Evolutionary conservation across 2,329 filamentous ascomycete genomes (phyloP).

Genomic region (Apiospora saccharicola): DNA sequence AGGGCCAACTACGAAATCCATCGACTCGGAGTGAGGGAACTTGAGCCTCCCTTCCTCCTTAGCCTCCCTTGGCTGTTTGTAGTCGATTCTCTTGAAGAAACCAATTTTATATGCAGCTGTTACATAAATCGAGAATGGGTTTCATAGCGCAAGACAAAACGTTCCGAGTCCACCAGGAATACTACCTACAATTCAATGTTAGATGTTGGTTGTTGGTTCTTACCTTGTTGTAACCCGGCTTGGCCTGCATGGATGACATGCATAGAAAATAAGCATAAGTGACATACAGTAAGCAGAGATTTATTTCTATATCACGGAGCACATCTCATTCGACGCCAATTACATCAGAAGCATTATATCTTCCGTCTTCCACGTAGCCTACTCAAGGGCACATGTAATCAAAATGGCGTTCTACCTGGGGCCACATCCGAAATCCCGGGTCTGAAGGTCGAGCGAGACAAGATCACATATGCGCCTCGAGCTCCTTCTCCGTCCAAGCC

Average conservation of each 20-base stretch:
- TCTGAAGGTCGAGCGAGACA: background rate
- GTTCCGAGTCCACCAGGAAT: no score
- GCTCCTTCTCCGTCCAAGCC: conserved; percentile 45
- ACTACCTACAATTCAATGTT: background rate
- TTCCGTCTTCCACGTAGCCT: background rate
- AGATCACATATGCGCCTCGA: conserved; percentile 28
- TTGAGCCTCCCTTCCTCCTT: no score
- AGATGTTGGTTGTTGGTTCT: background rate
- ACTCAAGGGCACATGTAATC: background rate
- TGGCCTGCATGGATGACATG: background rate
- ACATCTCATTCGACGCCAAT: background rate
- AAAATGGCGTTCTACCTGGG: no score
- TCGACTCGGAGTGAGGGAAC: no score
- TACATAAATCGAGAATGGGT: no score
- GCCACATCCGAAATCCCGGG: background rate
- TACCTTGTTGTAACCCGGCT: background rate
- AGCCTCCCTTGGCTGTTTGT: no score
- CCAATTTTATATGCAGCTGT: no score
- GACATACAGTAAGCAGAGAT: background rate
- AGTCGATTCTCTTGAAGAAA: no score
- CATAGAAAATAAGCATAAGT: background rate
- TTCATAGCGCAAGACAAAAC: no score
- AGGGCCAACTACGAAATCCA: no score
- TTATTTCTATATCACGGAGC: background rate
- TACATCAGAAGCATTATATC: background rate